Percentiles rank a stretch among this genome's conserved stretches.
Conservation (phyloP, 441 rosid genomes). For the Gossypium davidsonii region DNA sequence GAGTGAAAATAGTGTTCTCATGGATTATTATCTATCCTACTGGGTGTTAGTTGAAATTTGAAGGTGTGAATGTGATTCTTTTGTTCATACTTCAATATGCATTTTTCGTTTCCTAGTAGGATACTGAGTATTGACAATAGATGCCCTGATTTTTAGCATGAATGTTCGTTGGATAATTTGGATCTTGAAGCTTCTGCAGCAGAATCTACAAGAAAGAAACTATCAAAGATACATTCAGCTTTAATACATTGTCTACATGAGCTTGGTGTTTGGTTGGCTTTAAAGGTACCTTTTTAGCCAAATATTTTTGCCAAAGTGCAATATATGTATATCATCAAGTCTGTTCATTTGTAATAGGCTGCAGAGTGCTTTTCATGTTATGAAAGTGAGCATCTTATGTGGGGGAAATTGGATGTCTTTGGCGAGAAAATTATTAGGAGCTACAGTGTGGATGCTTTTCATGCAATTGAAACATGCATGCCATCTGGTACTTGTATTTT, state of each 20-base stretch:
- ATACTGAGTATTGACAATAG: conserved; percentile 11
- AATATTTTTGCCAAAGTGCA: neutral
- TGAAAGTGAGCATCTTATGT: conserved; percentile 36
- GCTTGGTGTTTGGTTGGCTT: conserved; percentile 76
- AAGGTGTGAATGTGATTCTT: too few species aligned
- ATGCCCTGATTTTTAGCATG: conserved; percentile 43
- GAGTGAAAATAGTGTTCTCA: neutral
- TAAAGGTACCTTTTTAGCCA: conserved; percentile 44
- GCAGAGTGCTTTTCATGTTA: conserved; percentile 46
- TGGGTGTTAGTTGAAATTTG: neutral
- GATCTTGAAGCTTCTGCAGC: conserved; percentile 34
- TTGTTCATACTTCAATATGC: neutral
- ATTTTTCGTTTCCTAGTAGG: neutral
- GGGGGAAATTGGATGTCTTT: conserved; percentile 36
- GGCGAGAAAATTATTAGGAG: conserved; percentile 37
- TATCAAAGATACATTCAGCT: conserved; percentile 35
- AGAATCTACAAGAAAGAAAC: conserved; percentile 34
- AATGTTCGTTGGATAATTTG: conserved; percentile 23
- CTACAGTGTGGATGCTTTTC: conserved; percentile 46
- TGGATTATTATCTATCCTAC: neutral
- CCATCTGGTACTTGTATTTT: conserved; percentile 44
- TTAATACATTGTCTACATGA: conserved; percentile 58
- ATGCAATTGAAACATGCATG: conserved; percentile 32
- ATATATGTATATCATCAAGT: neutral
- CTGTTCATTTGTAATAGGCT: conserved; percentile 47